phyloP scores from a whole-genome alignment of 208 protist genomes.

The Trichomonas tenax region DNA sequence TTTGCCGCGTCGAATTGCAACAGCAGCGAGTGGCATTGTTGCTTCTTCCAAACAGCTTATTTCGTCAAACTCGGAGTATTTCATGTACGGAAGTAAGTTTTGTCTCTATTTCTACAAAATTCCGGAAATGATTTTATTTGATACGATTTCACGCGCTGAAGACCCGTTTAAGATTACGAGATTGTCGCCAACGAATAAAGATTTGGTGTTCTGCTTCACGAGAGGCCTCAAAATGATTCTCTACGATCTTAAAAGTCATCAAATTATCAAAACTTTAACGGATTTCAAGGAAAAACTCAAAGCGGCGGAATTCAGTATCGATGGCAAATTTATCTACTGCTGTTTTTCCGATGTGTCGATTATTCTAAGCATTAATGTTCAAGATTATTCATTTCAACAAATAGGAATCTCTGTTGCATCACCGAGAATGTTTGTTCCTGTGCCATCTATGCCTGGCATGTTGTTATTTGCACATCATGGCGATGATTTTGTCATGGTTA shows the following conservation, averaged over 20 bases:
- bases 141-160: not conserved
- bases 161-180: not conserved
- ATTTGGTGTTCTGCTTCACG: not conserved
- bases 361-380: not conserved
- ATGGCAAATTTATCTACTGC: not conserved
- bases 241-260: not conserved
- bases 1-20: not conserved
- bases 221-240: not conserved
- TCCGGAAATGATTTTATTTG: not conserved
- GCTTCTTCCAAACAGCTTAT: not conserved
- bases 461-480: not conserved
- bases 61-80: not conserved
- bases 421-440: not conserved
- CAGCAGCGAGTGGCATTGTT: not conserved
- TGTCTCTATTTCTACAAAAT: not conserved
- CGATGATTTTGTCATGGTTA: not conserved
- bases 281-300: not conserved
- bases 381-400: not conserved
- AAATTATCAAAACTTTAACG: not conserved
- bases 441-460: not conserved
- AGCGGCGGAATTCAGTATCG: not conserved
- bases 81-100: not conserved
- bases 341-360: not conserved
- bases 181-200: not conserved
- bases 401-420: not conserved